Conservation (phyloP, 768 basidiomycete species). For the Peribolospora baueri region DNA sequence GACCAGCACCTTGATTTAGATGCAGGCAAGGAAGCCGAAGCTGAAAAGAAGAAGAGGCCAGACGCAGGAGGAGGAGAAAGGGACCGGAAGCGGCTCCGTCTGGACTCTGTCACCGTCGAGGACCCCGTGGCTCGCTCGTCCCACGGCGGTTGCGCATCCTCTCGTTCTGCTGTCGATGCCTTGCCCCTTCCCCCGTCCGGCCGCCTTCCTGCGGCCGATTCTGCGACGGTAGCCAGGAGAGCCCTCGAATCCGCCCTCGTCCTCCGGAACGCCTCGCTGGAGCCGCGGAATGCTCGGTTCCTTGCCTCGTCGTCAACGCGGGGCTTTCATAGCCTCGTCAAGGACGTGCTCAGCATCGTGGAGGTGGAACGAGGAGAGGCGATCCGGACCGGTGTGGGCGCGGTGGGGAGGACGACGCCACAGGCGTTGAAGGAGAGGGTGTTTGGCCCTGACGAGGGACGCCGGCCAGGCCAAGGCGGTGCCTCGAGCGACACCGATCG, state of each 20-base stretch:
- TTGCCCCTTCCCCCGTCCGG: not conserved
- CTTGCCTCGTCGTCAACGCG: constrained; percentile 19
- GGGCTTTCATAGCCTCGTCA: constrained; percentile 19
- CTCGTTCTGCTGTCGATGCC: too few species aligned
- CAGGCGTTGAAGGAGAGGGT: constrained; percentile 3
- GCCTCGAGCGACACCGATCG: too few species aligned
- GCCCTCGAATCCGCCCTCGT: constrained; percentile 69
- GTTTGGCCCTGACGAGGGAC: too few species aligned
- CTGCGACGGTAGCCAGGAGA: constrained; percentile 27
- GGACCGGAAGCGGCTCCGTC: constrained; percentile 8
- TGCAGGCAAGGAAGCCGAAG: not conserved
- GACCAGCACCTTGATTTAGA: constrained; percentile 4
- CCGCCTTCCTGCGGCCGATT: not conserved
- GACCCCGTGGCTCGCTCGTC: too few species aligned
- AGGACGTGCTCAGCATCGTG: constrained; percentile 6
- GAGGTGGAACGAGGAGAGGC: not conserved
- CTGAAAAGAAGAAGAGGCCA: constrained; percentile 1
- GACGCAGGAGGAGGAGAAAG: constrained; percentile 3
- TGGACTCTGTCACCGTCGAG: not conserved
- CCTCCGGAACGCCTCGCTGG: constrained; percentile 54
- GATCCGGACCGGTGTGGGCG: not conserved
- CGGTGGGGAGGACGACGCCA: not conserved
- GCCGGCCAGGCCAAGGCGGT: too few species aligned
- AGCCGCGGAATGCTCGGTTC: constrained; percentile 40
- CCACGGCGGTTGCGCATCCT: too few species aligned